These are phyloP conservation scores for Epichloe coenophiala DNA, from an alignment of 2,329 filamentous ascomycete species.

Conservation along the genomic window DNA sequence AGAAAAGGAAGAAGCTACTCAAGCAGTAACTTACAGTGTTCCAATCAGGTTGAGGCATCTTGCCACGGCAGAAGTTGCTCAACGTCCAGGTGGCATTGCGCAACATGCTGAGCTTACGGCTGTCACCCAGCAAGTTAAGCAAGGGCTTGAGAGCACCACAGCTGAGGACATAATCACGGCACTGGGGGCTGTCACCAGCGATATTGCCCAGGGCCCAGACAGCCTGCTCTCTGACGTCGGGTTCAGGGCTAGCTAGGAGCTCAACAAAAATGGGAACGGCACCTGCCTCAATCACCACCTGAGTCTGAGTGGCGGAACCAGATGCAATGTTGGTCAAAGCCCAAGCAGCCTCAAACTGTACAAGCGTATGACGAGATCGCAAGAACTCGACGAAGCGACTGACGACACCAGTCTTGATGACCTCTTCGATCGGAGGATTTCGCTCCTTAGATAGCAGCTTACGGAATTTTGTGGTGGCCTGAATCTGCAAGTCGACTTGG, in stretches of 20 bases:
- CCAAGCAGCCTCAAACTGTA: constrained; percentile 98
- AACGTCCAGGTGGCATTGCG: constrained; percentile 97
- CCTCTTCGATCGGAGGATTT: constrained; percentile 96
- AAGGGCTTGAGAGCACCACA: constrained; percentile 86
- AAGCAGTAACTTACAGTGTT: constrained; percentile 53
- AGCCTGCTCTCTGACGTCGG: constrained; percentile 93
- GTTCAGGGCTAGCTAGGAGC: constrained; percentile 86
- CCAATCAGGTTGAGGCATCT: constrained; percentile 98
- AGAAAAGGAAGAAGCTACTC: not conserved
- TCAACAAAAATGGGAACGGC: constrained; percentile 98
- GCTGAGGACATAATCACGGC: constrained; percentile 89
- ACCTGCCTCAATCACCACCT: constrained; percentile 96
- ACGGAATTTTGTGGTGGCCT: constrained; percentile 94
- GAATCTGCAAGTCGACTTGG: constrained; percentile 94
- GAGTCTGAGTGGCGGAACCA: constrained; percentile 90
- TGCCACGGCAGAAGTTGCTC: constrained; percentile 99
- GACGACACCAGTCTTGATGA: constrained; percentile 98
- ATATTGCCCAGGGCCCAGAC: constrained; percentile 99
- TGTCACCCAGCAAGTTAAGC: constrained; percentile 81
- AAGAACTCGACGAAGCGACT: constrained; percentile 97
- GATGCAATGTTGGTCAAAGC: constrained; percentile 98
- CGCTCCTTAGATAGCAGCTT: constrained; percentile 97
- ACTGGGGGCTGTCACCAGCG: constrained; percentile 91
- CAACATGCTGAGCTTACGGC: constrained; percentile 98
- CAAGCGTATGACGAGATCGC: constrained; percentile 89